Base-by-base conservation (phyloP, 805 yeast species). In the Candida jianshihensis region DNA sequence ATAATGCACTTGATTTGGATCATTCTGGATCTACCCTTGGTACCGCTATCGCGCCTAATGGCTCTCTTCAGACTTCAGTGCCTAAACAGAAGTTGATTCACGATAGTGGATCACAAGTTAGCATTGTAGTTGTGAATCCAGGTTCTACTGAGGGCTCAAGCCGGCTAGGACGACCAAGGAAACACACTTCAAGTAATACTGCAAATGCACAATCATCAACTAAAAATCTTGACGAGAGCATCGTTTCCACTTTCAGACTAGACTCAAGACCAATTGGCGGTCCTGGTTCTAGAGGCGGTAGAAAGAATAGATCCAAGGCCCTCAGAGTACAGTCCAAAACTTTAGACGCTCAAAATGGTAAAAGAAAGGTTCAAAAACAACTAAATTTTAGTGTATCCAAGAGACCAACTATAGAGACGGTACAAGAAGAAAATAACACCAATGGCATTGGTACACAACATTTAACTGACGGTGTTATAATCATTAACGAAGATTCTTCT, bases 201-300 rank as follows among this genome's bases (percentile, higher is more conserved):
- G 31, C 38, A 18, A 22, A 17, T 17, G 44, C 33, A 15, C 33
- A 21, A 1, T 19, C 39, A 1, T 42, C 58, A 0, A 22, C 39
- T 10, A 40, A 39, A 10, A 53, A 52, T 38, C 30, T 29, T 13
- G 52, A 52, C 19, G 49, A 51, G 30, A 42, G 49, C 12, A 22
- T 53, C 6, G 29, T 53, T 3, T 49, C 56, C 4, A 43, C 33
- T 12, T 53, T 53, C 26, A 48, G 58, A 39, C 39, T 48, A 5
- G 58, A 53, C 31, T 37, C 48, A 2, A 37, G 22, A 33, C 58
- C 58, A 11, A 20, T 53, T 1, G 20, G 35, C 15, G 58, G 58
- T 0, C 56, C 56, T 1, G 58, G 58, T 2, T 52, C 57, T 10
- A 43, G 58, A 39, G 53, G 54, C 16, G 53, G 54, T 13, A 38